Conservation (phyloP, 768 basidiomycete species). For the Lyophyllum atratum region DNA sequence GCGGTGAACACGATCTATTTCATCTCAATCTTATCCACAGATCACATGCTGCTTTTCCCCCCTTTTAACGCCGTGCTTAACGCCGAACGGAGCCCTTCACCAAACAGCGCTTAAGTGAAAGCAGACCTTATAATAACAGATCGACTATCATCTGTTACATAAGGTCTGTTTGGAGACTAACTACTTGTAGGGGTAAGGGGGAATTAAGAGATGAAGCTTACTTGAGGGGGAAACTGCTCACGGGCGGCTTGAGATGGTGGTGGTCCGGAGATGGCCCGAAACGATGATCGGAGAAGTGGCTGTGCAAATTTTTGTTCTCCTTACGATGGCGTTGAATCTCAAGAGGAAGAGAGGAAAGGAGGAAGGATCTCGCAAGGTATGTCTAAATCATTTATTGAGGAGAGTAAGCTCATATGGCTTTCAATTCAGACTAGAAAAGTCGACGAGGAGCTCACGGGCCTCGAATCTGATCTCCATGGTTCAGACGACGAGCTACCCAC, state of each 20-base stretch:
- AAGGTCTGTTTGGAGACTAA: too few relatives aligned
- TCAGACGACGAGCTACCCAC: conserved; percentile 14
- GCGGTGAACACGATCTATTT: too few relatives aligned
- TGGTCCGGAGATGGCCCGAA: not conserved
- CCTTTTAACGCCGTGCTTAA: too few relatives aligned
- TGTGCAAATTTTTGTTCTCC: conserved; percentile 31
- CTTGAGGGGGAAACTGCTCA: not conserved
- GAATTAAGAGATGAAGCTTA: not conserved
- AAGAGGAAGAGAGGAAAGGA: conserved; percentile 29
- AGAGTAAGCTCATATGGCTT: not conserved
- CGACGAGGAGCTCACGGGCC: conserved; percentile 5
- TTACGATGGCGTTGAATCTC: conserved; percentile 23
- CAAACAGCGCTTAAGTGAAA: too few relatives aligned
- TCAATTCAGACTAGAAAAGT: conserved; percentile 12
- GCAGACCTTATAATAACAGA: too few relatives aligned
- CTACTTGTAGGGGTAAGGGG: not conserved
- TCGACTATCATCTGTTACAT: too few relatives aligned
- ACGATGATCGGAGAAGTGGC: conserved; percentile 25
- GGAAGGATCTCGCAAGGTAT: conserved; percentile 24
- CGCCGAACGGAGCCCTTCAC: too few relatives aligned
- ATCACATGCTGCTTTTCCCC: too few relatives aligned
- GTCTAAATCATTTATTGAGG: not conserved
- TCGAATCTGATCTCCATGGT: not conserved
- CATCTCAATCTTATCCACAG: too few relatives aligned
- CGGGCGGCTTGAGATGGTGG: not conserved